A percentile compares a stretch with the other conserved stretches of the same genome.
phyloP scores from a whole-genome alignment of 306 rosid species.

The Quercus ilex region DNA sequence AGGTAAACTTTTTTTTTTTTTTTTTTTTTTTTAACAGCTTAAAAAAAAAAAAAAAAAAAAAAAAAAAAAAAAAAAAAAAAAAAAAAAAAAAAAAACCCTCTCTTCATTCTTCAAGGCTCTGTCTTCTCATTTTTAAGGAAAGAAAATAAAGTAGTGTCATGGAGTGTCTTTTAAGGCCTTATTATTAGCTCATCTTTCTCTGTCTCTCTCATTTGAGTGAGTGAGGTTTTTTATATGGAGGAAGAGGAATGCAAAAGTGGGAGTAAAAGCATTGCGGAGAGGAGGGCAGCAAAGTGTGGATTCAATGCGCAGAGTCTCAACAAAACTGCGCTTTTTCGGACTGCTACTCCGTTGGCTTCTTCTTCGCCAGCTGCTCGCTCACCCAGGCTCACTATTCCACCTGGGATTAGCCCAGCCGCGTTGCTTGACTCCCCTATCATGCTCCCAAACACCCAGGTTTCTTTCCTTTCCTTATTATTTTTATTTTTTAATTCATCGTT shows the following conservation, averaged over 20 bases:
- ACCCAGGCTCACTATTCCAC: constrained; percentile 56
- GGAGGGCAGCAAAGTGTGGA: constrained; percentile 57
- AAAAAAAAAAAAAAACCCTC: too few relatives aligned
- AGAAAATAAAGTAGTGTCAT: too few relatives aligned
- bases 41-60: too few relatives aligned
- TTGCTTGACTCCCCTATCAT: constrained; percentile 74
- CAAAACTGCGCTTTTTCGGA: constrained; percentile 38
- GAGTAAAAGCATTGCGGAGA: constrained; percentile 47
- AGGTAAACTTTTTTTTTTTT: too few relatives aligned
- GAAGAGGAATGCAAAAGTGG: neutral
- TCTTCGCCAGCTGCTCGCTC: constrained; percentile 43
- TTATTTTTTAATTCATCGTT: neutral
- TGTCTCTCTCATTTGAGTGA: too few relatives aligned
- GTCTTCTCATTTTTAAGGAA: too few relatives aligned
- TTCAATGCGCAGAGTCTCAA: constrained; percentile 56
- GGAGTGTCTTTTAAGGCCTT: too few relatives aligned
- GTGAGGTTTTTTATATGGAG: neutral
- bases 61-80: too few relatives aligned
- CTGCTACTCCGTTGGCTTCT: constrained; percentile 29
- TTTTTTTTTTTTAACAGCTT: too few relatives aligned
- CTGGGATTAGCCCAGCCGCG: constrained; percentile 70
- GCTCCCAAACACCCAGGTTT: constrained; percentile 73
- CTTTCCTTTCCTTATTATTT: neutral
- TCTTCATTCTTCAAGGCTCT: too few relatives aligned
- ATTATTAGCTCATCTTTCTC: too few relatives aligned